These are phyloP conservation scores for Amanita pseudoporphyria DNA, from an alignment of 768 basidiomycete species.

Conservation along the genomic window DNA sequence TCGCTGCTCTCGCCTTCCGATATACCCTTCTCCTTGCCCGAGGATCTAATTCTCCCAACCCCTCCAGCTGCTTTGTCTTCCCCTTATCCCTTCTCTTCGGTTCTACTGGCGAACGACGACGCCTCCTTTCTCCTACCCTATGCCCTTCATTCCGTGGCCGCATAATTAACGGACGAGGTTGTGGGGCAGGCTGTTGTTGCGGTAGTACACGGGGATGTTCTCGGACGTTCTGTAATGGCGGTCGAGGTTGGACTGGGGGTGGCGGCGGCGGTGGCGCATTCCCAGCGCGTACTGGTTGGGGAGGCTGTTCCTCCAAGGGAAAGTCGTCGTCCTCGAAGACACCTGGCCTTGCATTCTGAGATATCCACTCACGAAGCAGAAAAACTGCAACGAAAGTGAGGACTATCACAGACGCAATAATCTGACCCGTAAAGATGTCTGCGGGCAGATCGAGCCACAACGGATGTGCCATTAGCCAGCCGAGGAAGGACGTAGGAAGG, in stretches of 20 bases:
- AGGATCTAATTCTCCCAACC: neutral
- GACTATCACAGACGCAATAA: conserved; percentile 86
- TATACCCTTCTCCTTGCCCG: conserved; percentile 1
- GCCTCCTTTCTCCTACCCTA: conserved; percentile 13
- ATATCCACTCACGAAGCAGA: conserved; percentile 91
- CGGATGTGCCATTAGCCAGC: conserved; percentile 29
- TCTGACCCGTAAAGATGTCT: conserved; percentile 88
- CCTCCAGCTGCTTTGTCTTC: conserved; percentile 12
- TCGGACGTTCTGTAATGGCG: neutral
- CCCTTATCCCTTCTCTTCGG: conserved; percentile 14
- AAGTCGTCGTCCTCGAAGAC: conserved; percentile 73
- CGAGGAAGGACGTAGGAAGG: conserved; percentile 26
- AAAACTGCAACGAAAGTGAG: conserved; percentile 83
- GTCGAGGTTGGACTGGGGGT: neutral
- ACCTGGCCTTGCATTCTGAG: conserved; percentile 83
- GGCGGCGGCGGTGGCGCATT: neutral
- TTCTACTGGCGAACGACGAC: conserved; percentile 13
- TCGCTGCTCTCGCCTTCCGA: conserved; percentile 1
- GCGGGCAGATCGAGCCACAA: conserved; percentile 57
- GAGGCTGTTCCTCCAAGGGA: conserved; percentile 25
- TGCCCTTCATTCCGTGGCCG: conserved; percentile 16
- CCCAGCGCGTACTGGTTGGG: conserved; percentile 9
- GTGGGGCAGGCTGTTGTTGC: conserved; percentile 13
- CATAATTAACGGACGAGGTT: conserved; percentile 4
- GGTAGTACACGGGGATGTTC: conserved; percentile 13